These are phyloP conservation scores for Trichosporon ovoides DNA, from an alignment of 1,284 basidiomycete genomes.

Conservation along the genomic window DNA sequence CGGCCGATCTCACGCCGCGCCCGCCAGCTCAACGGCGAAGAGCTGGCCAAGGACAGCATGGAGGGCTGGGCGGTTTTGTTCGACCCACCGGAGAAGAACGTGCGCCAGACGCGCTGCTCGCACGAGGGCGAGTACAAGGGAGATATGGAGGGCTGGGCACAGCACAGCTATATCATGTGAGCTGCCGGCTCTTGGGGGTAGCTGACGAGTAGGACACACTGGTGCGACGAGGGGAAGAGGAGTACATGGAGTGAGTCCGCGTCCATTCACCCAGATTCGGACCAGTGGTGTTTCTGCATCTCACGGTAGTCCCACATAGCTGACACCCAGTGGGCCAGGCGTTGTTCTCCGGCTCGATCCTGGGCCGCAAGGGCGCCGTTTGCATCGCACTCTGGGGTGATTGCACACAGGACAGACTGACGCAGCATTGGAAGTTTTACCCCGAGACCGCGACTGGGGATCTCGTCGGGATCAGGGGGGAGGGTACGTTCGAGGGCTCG, in stretches of 20 bases:
- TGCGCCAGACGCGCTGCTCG: background rate
- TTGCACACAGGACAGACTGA: background rate
- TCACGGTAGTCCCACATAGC: background rate
- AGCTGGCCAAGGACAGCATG: background rate
- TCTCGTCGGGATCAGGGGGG: background rate
- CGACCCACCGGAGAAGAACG: background rate
- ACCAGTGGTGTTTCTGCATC: too few species aligned
- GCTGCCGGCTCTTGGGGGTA: background rate
- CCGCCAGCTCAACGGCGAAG: background rate
- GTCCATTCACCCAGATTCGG: background rate
- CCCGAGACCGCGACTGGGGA: background rate
- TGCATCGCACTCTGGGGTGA: background rate
- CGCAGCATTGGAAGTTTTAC: background rate
- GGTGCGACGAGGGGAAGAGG: background rate
- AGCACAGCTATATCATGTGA: background rate
- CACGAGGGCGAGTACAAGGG: background rate
- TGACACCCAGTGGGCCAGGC: background rate
- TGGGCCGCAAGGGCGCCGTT: background rate
- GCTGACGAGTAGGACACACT: background rate
- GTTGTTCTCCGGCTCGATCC: background rate
- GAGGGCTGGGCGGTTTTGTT: background rate
- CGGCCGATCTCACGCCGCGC: background rate
- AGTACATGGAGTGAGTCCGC: background rate
- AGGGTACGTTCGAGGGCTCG: background rate
- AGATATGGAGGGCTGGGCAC: background rate